These are phyloP conservation scores for Phialophora chinensis DNA, from an alignment of 2,329 filamentous ascomycete genomes.

Conservation along the genomic window DNA sequence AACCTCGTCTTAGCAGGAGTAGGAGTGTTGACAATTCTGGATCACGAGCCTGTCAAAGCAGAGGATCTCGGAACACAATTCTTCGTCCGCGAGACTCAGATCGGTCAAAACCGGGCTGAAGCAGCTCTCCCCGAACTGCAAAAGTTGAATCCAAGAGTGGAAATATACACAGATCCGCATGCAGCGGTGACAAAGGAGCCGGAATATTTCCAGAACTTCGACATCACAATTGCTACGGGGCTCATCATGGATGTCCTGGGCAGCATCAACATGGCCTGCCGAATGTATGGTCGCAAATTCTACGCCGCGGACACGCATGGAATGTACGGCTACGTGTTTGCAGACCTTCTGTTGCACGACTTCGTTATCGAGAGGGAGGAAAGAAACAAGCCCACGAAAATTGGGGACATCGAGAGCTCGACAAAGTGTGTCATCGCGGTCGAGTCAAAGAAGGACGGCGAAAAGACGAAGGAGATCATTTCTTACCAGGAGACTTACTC, in stretches of 20 bases:
- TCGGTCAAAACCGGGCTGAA: conserved; percentile 83
- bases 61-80: conserved; percentile 83
- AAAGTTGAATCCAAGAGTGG: conserved; percentile 88
- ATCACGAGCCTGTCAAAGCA: conserved; percentile 75
- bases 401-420: conserved; percentile 68
- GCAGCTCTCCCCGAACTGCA: conserved; percentile 78
- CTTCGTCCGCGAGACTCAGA: conserved; percentile 73
- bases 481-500: conserved; percentile 92
- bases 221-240: conserved; percentile 89
- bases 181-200: conserved; percentile 71
- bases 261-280: conserved; percentile 83
- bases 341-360: conserved; percentile 87
- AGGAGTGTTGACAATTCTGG: conserved; percentile 84
- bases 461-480: conserved; percentile 79
- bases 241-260: conserved; percentile 75
- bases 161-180: conserved; percentile 71
- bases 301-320: conserved; percentile 89
- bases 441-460: conserved; percentile 69
- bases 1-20: conserved; percentile 95
- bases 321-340: conserved; percentile 93
- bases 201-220: conserved; percentile 78
- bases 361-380: conserved; percentile 86
- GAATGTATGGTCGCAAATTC: conserved; percentile 78
- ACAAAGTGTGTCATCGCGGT: conserved; percentile 78
- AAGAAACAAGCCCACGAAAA: conserved; percentile 71